Evolutionary conservation across 1,139 yeast species (phyloP).

Genomic region (Geotrichum reessii): DNA sequence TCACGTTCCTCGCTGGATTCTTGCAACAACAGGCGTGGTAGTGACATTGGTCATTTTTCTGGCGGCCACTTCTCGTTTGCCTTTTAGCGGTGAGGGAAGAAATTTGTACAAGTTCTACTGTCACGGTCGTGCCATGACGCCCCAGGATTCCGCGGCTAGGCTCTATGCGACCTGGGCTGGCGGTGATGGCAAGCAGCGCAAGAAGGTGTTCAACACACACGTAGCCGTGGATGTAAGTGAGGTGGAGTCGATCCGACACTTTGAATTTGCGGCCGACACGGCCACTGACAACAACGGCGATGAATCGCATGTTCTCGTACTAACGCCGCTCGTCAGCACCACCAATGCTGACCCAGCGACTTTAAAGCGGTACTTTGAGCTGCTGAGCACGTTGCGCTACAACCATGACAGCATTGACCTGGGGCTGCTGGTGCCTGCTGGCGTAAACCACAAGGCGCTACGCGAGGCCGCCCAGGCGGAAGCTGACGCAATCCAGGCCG

Average conservation of each 20-base stretch:
- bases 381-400: slow-evolving; percentile 78
- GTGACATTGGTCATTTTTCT: background rate
- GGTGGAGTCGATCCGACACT: slow-evolving; percentile 35
- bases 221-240: slow-evolving; percentile 22
- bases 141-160: slow-evolving; percentile 25
- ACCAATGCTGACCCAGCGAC: slow-evolving; percentile 58
- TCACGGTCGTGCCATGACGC: slow-evolving; percentile 29
- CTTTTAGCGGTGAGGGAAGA: background rate
- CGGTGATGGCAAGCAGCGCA: slow-evolving; percentile 27
- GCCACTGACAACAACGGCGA: slow-evolving; percentile 48
- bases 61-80: background rate
- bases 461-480: slow-evolving; percentile 20
- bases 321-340: slow-evolving; percentile 78
- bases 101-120: slow-evolving; percentile 24
- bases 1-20: background rate
- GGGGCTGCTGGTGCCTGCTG: slow-evolving; percentile 79
- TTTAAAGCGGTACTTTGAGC: slow-evolving; percentile 73
- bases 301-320: slow-evolving; percentile 67
- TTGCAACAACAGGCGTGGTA: background rate
- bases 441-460: slow-evolving; percentile 62
- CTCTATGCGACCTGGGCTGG: slow-evolving; percentile 27
- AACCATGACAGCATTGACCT: slow-evolving; percentile 76
- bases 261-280: slow-evolving; percentile 43
- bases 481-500: slow-evolving; percentile 22
- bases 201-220: slow-evolving; percentile 27